Evolutionary conservation across 1,284 basidiomycete genomes (phyloP).

Genomic region (Microbotryum violaceum): DNA sequence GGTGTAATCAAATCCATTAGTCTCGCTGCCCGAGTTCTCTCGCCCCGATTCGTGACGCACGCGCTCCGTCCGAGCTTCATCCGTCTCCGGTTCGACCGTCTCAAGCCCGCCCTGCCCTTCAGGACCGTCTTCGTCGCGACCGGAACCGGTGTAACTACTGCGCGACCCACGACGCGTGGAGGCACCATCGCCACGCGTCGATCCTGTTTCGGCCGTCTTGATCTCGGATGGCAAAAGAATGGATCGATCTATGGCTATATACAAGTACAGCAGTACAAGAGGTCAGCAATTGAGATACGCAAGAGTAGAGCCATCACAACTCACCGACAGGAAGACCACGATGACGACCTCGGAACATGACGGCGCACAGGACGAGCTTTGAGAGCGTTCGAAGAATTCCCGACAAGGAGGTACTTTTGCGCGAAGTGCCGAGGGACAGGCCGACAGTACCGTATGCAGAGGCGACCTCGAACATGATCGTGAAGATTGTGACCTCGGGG

Average conservation of each 20-base stretch:
- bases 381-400: conserved; percentile 72
- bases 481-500: conserved; percentile 28
- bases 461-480: conserved; percentile 62
- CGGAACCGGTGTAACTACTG: not conserved
- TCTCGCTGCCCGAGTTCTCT: too few relatives aligned
- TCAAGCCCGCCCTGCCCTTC: not conserved
- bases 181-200: not conserved
- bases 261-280: conserved; percentile 51
- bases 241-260: conserved; percentile 70
- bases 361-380: conserved; percentile 72
- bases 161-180: not conserved
- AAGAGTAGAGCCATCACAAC: too few relatives aligned
- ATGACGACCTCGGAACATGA: conserved; percentile 91
- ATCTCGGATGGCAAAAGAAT: conserved; percentile 40
- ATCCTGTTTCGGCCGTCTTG: conserved; percentile 1
- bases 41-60: not conserved
- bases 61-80: not conserved
- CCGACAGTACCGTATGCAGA: conserved; percentile 90
- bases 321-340: conserved; percentile 54
- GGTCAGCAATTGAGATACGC: not conserved
- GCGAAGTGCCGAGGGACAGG: conserved; percentile 56
- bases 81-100: not conserved
- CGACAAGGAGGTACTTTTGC: conserved; percentile 61
- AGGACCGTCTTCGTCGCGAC: too few relatives aligned
- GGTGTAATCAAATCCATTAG: too few relatives aligned